phyloP scores from a whole-genome alignment of 2,329 filamentous ascomycete genomes.

The Paecilomyces dactylethromorphus region DNA sequence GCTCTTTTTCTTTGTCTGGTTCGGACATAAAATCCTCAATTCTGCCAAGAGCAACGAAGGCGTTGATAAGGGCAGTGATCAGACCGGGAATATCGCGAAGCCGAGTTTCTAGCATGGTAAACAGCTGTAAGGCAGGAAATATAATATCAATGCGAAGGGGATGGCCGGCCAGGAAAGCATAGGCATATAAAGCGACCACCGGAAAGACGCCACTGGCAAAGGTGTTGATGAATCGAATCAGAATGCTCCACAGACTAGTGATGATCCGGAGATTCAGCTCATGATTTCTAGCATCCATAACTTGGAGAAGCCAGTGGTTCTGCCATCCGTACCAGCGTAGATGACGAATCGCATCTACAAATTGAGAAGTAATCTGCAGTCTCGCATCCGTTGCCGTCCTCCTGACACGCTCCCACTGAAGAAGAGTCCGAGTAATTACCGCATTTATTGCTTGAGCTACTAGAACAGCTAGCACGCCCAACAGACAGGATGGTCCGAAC shows the following conservation, averaged over 20 bases:
- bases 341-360: slow-evolving; percentile 78
- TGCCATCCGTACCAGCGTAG: slow-evolving; percentile 80
- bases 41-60: slow-evolving; percentile 71
- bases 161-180: slow-evolving; percentile 63
- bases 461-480: slow-evolving; percentile 64
- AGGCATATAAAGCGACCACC: slow-evolving; percentile 73
- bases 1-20: slow-evolving; percentile 68
- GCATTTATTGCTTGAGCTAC: slow-evolving; percentile 65
- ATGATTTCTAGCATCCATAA: slow-evolving; percentile 60
- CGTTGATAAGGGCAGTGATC: slow-evolving; percentile 71
- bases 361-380: slow-evolving; percentile 74
- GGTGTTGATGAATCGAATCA: slow-evolving; percentile 63
- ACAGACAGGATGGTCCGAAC: slow-evolving; percentile 70
- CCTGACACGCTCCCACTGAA: slow-evolving; percentile 65
- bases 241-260: slow-evolving; percentile 55
- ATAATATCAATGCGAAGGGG: slow-evolving; percentile 72
- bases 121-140: slow-evolving; percentile 79
- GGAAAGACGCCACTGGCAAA: slow-evolving; percentile 70
- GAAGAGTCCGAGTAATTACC: slow-evolving; percentile 57
- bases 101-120: slow-evolving; percentile 65
- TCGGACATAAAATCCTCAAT: slow-evolving; percentile 85
- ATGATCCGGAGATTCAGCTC: slow-evolving; percentile 62
- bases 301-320: slow-evolving; percentile 62
- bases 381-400: slow-evolving; percentile 69
- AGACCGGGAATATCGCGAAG: slow-evolving; percentile 69